phyloP scores from a whole-genome alignment of 1,139 yeast genomes.

The Suhomyces wounanorum region DNA sequence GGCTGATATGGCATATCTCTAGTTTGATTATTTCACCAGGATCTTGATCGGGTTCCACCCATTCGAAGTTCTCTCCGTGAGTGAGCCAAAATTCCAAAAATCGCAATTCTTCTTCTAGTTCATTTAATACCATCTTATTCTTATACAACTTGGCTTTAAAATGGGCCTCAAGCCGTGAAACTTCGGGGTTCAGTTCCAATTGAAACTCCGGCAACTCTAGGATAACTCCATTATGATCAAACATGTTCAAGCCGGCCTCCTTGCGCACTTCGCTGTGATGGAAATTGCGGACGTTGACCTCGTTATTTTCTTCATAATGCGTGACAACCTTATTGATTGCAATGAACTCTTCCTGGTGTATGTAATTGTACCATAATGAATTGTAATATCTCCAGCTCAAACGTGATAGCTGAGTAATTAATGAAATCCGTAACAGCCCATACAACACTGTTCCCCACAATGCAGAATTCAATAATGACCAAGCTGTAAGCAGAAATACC shows the following conservation, averaged over 20 bases:
- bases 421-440: constrained; percentile 18
- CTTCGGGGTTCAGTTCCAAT: constrained; percentile 13
- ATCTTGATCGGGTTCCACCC: constrained; percentile 82
- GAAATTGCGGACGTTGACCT: constrained; percentile 40
- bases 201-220: constrained; percentile 28
- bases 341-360: constrained; percentile 32
- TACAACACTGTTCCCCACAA: constrained; percentile 12
- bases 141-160: constrained; percentile 30
- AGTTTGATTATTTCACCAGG: constrained; percentile 51
- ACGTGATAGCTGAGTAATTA: constrained; percentile 27
- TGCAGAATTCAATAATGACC: constrained; percentile 13
- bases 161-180: constrained; percentile 20
- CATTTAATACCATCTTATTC: constrained; percentile 35
- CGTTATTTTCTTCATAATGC: constrained; percentile 44
- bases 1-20: constrained; percentile 3
- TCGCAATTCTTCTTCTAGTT: constrained; percentile 37
- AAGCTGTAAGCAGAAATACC: constrained; percentile 13
- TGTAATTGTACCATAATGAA: constrained; percentile 22
- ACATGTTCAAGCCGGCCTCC: constrained; percentile 20
- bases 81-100: constrained; percentile 42
- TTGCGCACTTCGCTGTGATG: constrained; percentile 38
- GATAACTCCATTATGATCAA: constrained; percentile 28
- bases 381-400: constrained; percentile 40
- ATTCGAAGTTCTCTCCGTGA: constrained; percentile 53
- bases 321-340: constrained; percentile 35